A percentile compares a stretch with the other conserved stretches of the same genome.
Conservation (phyloP, 169 alveolate genomes). For the Plasmodium cynomolgi region DNA sequence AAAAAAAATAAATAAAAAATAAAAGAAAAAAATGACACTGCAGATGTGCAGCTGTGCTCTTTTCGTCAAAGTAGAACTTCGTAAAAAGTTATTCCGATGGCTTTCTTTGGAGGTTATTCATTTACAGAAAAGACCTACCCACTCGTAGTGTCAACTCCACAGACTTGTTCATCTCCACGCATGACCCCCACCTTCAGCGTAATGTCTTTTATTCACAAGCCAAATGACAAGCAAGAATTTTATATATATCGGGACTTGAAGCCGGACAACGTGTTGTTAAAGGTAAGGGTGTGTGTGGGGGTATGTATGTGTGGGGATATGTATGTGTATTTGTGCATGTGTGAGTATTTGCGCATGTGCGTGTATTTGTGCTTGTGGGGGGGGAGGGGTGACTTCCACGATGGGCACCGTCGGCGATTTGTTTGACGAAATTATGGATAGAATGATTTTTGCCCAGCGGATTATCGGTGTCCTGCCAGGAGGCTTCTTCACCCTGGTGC, state of each 20-base stretch:
- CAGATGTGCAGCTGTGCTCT: background rate
- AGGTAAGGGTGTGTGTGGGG: conserved; percentile 20
- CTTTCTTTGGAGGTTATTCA: background rate
- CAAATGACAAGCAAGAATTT: conserved; percentile 20
- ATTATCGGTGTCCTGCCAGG: background rate
- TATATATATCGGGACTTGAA: conserved; percentile 62
- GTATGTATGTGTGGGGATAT: no score
- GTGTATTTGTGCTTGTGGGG: no score
- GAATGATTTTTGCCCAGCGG: background rate
- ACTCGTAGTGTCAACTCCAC: background rate
- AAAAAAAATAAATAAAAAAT: background rate
- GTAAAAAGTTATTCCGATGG: background rate
- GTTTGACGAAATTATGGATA: background rate
- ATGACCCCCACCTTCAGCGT: conserved; percentile 2
- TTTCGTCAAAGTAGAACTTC: background rate
- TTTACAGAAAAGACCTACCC: background rate
- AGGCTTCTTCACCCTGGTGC: background rate
- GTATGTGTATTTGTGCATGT: no score
- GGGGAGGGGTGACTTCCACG: background rate
- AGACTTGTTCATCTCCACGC: background rate
- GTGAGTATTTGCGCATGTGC: no score
- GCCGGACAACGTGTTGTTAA: conserved; percentile 48
- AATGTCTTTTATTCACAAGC: conserved; percentile 61
- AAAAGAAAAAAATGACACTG: background rate
- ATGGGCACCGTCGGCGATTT: background rate